Percentiles rank a stretch among this genome's conserved stretches.
These are phyloP conservation scores for Dictyostelium brefeldianum DNA, from an alignment of 78 protist species.

Conservation along the genomic window DNA sequence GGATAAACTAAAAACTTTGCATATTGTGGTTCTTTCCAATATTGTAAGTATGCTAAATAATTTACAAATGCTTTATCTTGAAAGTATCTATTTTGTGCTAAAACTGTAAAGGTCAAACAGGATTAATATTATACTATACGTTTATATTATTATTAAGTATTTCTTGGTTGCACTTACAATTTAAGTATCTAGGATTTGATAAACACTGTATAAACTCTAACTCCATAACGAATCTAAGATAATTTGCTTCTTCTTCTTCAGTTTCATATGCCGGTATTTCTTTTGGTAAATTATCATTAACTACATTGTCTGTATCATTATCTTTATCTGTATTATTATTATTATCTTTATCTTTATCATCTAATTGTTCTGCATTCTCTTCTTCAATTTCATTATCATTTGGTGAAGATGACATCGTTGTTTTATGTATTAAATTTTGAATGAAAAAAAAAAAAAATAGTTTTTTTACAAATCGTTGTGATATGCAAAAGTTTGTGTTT, in stretches of 20 bases:
- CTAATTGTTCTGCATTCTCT: background rate
- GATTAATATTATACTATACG: background rate
- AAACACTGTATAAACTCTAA: constrained; percentile 86
- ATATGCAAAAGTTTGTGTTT: too few species aligned
- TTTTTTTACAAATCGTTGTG: too few species aligned
- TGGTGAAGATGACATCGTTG: background rate
- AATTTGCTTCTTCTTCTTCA: constrained; percentile 65
- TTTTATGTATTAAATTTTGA: background rate
- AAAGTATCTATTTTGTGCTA: constrained; percentile 74
- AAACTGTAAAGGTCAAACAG: constrained; percentile 18
- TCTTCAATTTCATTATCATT: background rate
- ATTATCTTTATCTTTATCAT: too few species aligned
- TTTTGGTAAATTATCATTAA: background rate
- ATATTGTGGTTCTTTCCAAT: constrained; percentile 86
- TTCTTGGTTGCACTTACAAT: too few species aligned
- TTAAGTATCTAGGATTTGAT: constrained; percentile 81
- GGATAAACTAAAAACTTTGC: constrained; percentile 65
- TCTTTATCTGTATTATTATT: too few species aligned
- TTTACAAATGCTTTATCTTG: constrained; percentile 79
- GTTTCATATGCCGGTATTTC: background rate
- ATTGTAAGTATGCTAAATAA: constrained; percentile 72
- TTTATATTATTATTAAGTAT: background rate
- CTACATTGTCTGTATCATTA: background rate
- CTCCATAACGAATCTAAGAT: constrained; percentile 74
- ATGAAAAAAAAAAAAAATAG: background rate